These are phyloP conservation scores for Paramecium bursaria DNA, from an alignment of 73 alveolate species.

Conservation along the genomic window DNA sequence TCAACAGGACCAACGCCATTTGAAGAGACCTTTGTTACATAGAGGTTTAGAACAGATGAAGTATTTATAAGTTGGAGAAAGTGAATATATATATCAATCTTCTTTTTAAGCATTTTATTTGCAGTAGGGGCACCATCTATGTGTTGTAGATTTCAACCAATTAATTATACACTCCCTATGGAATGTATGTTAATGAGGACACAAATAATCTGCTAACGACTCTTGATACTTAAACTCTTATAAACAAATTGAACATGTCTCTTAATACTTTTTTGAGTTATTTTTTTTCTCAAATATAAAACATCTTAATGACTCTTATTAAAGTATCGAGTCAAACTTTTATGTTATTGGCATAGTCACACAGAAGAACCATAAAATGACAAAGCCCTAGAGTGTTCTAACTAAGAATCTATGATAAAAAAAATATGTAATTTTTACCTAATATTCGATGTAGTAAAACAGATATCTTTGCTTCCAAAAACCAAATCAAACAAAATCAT, in stretches of 20 bases:
- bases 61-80: conserved; percentile 94
- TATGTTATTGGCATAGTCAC: no score
- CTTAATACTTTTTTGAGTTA: no score
- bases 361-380: no score
- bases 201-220: neutral
- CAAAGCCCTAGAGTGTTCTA: no score
- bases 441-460: no score
- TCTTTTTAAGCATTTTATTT: neutral
- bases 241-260: neutral
- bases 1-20: conserved; percentile 82
- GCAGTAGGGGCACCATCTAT: neutral
- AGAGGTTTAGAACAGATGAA: conserved; percentile 99
- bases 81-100: neutral
- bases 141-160: neutral
- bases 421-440: no score
- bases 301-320: no score
- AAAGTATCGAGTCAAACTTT: no score
- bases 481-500: no score
- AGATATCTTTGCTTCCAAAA: no score
- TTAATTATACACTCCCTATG: neutral
- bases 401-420: no score
- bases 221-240: neutral
- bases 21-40: conserved; percentile 91
- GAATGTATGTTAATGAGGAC: neutral
- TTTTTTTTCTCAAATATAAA: no score